Percentiles rank a stretch among this genome's conserved stretches.
These are phyloP conservation scores for Lagenidium giganteum DNA, from an alignment of 352 stramenopile genomes.

Conservation along the genomic window DNA sequence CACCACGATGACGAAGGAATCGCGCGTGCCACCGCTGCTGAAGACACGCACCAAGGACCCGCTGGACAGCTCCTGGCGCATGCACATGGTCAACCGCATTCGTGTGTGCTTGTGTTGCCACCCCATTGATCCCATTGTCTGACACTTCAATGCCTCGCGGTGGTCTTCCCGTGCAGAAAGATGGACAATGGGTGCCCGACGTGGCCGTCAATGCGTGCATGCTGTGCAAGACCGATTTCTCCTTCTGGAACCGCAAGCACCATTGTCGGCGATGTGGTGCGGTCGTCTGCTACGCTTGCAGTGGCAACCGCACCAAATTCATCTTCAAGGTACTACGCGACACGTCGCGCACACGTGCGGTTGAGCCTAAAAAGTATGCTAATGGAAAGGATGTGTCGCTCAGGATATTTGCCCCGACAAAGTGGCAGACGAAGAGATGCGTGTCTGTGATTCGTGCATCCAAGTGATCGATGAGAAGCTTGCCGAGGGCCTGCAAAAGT, in stretches of 20 bases:
- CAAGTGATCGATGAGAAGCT: constrained; percentile 71
- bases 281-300: constrained; percentile 66
- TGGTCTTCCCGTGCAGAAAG: too few relatives aligned
- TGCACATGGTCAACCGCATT: constrained; percentile 61
- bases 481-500: constrained; percentile 42
- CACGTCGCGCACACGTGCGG: too few relatives aligned
- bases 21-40: constrained; percentile 33
- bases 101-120: too few relatives aligned
- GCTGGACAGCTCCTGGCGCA: constrained; percentile 70
- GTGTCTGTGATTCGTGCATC: constrained; percentile 68
- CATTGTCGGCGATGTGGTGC: constrained; percentile 76
- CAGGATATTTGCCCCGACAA: constrained; percentile 47
- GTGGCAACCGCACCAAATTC: constrained; percentile 63
- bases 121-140: too few relatives aligned
- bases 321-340: constrained; percentile 51
- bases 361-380: too few relatives aligned
- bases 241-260: constrained; percentile 71
- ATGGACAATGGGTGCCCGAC: constrained; percentile 72
- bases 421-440: constrained; percentile 45
- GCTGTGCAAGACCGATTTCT: constrained; percentile 68
- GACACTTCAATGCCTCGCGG: not conserved
- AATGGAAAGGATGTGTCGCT: not conserved
- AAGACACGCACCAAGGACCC: constrained; percentile 66
- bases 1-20: constrained; percentile 5
- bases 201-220: constrained; percentile 62